Conservation (phyloP, 495 filamentous ascomycete species). For the Neurospora pannonica region DNA sequence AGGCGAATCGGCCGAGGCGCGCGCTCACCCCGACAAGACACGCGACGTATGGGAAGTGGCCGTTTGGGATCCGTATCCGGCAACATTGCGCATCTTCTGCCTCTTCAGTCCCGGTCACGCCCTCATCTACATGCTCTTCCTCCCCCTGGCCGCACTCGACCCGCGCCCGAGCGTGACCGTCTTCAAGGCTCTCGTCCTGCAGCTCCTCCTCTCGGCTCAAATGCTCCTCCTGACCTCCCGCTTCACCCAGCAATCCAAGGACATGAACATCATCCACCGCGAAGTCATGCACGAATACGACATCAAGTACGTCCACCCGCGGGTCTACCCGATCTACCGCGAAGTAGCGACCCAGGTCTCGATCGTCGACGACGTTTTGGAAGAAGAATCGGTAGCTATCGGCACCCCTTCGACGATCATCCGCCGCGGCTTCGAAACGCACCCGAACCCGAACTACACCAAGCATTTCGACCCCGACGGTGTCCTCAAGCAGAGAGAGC, state of each 20-base stretch:
- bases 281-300: slow-evolving; percentile 95
- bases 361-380: slow-evolving; percentile 32
- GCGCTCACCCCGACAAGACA: slow-evolving; percentile 74
- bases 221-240: slow-evolving; percentile 57
- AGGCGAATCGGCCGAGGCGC: slow-evolving; percentile 52
- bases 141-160: slow-evolving; percentile 67
- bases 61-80: slow-evolving; percentile 85
- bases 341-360: slow-evolving; percentile 75
- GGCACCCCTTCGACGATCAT: slow-evolving; percentile 73
- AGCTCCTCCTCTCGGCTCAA: slow-evolving; percentile 65
- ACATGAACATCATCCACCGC: slow-evolving; percentile 72
- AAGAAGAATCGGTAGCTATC: slow-evolving; percentile 50
- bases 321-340: slow-evolving; percentile 68
- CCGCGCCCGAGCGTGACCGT: slow-evolving; percentile 76
- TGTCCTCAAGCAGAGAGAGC: not conserved
- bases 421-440: slow-evolving; percentile 71
- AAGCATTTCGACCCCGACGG: slow-evolving; percentile 68
- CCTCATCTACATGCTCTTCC: slow-evolving; percentile 75
- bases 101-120: slow-evolving; percentile 89
- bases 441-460: slow-evolving; percentile 81
- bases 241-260: slow-evolving; percentile 79
- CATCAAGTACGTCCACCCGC: slow-evolving; percentile 85
- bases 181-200: slow-evolving; percentile 64
- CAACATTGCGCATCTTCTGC: slow-evolving; percentile 75
- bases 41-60: slow-evolving; percentile 92